Percentiles rank a stretch among this genome's conserved stretches.
Evolutionary conservation across 228 moss, liverwort and hornwort species (phyloP).

Genomic region (Sphagnum magellanicum): DNA sequence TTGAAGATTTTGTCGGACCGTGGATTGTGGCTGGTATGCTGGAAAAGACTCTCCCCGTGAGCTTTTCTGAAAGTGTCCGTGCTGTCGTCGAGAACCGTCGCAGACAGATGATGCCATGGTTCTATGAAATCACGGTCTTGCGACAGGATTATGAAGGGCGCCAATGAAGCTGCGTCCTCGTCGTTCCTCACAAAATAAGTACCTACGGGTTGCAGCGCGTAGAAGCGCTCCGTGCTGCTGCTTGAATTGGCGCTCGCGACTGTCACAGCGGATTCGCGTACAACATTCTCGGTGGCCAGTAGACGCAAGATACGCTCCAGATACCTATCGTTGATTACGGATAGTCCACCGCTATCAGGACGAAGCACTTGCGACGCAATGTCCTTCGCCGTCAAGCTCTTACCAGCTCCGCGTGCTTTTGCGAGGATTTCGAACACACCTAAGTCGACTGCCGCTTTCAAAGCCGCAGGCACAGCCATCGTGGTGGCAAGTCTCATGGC

Average conservation of each 20-base stretch:
- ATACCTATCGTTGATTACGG: constrained; percentile 11
- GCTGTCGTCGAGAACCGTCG: constrained; percentile 11
- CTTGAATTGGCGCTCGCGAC: background rate
- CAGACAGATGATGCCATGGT: constrained; percentile 18
- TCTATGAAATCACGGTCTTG: background rate
- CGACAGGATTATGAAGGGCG: background rate
- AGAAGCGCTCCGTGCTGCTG: constrained; percentile 3
- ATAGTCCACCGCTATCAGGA: constrained; percentile 10
- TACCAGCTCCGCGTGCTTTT: constrained; percentile 4
- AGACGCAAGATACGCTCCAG: constrained; percentile 26
- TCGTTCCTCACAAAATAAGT: constrained; percentile 20
- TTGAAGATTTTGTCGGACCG: constrained; percentile 10
- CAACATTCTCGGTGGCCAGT: constrained; percentile 6
- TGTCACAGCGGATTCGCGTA: constrained; percentile 9
- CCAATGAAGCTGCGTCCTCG: constrained; percentile 8
- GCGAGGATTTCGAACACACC: constrained; percentile 26
- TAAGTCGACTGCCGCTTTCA: constrained; percentile 15
- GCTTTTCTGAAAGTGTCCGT: constrained; percentile 21
- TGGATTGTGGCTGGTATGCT: constrained; percentile 10
- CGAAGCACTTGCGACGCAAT: constrained; percentile 8
- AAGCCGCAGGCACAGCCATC: background rate
- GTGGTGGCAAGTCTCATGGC: too few relatives aligned
- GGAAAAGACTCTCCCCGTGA: constrained; percentile 17
- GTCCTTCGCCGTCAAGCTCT: constrained; percentile 13
- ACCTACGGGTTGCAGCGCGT: constrained; percentile 15